A percentile compares a stretch with the other conserved stretches of the same genome.
Conservation (phyloP, 257 asterid genomes). For the Capsicum pubescens region DNA sequence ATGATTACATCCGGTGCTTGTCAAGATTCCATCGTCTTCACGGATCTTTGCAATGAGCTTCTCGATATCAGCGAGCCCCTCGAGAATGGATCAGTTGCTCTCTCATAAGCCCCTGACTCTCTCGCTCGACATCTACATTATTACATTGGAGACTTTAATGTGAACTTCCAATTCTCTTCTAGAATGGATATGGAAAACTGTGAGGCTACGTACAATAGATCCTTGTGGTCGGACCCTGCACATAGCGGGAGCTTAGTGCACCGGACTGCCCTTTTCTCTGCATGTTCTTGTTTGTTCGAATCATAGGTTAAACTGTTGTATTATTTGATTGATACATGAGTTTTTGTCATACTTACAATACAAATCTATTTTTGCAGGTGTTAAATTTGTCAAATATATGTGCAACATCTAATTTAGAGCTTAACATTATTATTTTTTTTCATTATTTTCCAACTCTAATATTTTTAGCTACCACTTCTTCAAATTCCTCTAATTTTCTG, state of each 20-base stretch:
- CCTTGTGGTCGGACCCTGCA: too few species aligned
- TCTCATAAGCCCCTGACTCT: background rate
- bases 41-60: conserved; percentile 80
- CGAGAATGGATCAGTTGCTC: conserved; percentile 36
- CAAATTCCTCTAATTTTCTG: too few species aligned
- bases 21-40: conserved; percentile 73
- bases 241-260: too few species aligned
- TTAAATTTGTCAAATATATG: background rate
- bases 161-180: too few species aligned
- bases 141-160: background rate
- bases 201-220: too few species aligned
- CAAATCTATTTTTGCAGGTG: background rate
- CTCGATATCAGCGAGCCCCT: conserved; percentile 79
- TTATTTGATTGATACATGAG: background rate
- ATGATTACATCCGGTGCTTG: conserved; percentile 66
- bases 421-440: too few species aligned
- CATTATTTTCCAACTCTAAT: too few species aligned
- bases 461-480: too few species aligned
- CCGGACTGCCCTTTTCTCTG: background rate
- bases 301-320: background rate
- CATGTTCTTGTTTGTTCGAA: background rate
- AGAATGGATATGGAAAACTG: too few species aligned
- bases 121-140: background rate
- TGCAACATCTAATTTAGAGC: background rate
- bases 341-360: background rate